These are phyloP conservation scores for Botrytis byssoidea DNA, from an alignment of 2,329 filamentous ascomycete genomes.

Conservation along the genomic window DNA sequence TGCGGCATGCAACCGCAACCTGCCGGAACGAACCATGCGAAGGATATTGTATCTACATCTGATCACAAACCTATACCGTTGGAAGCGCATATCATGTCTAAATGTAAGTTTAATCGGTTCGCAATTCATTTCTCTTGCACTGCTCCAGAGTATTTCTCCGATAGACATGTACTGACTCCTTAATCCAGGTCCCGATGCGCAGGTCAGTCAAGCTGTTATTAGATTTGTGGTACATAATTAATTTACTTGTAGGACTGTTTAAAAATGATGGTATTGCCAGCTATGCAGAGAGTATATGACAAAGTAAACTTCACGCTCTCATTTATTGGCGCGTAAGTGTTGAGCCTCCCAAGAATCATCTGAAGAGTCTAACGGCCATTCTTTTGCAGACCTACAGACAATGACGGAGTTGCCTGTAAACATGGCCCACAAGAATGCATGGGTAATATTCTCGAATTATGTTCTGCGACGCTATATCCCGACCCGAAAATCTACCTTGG, in stretches of 20 bases:
- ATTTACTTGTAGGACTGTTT: conserved; percentile 65
- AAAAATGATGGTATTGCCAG: conserved; percentile 74
- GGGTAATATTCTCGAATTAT: conserved; percentile 92
- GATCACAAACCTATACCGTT: conserved; percentile 60
- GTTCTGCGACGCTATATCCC: conserved; percentile 78
- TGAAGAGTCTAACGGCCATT: conserved; percentile 16
- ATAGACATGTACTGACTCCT: not conserved
- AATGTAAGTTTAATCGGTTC: conserved; percentile 42
- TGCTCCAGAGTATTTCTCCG: not conserved
- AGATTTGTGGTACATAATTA: not conserved
- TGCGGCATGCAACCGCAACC: not conserved
- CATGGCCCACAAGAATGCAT: conserved; percentile 90
- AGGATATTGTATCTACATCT: not conserved
- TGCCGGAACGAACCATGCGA: not conserved
- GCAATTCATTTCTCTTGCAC: not conserved
- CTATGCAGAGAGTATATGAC: conserved; percentile 76
- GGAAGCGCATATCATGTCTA: conserved; percentile 95
- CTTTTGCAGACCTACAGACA: conserved; percentile 57
- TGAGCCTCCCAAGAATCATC: conserved; percentile 36
- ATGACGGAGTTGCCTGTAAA: conserved; percentile 82
- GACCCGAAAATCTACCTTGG: conserved; percentile 86
- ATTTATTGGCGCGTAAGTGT: conserved; percentile 72
- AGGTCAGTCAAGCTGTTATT: conserved; percentile 42
- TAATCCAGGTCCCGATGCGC: conserved; percentile 74
- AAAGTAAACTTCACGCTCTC: conserved; percentile 91